Conservation (phyloP, 176 grass and related monocot genomes). For the Dendrocalamus sinicus region DNA sequence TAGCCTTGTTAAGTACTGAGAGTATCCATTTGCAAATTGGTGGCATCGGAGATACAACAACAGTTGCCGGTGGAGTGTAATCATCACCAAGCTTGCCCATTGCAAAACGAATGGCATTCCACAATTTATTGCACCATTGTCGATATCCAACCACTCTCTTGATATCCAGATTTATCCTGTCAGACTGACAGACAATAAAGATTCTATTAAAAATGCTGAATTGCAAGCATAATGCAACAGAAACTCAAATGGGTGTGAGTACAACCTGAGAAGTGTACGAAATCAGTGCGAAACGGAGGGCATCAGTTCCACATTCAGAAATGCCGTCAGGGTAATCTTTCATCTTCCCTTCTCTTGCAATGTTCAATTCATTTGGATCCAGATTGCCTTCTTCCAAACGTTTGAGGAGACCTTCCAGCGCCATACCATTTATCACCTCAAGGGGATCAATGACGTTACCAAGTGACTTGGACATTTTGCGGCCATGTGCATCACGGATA, state of each 20-base stretch:
- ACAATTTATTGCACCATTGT: conserved; percentile 95
- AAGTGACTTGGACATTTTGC: conserved; percentile 89
- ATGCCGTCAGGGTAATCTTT: conserved; percentile 96
- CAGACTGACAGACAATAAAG: conserved; percentile 53
- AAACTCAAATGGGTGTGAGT: conserved; percentile 33
- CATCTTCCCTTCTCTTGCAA: conserved; percentile 67
- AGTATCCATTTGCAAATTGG: conserved; percentile 90
- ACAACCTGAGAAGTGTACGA: conserved; percentile 81
- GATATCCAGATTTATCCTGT: conserved; percentile 96
- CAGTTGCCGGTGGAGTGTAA: conserved; percentile 67
- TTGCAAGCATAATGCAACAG: conserved; percentile 18
- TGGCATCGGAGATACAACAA: conserved; percentile 63
- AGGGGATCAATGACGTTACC: conserved; percentile 89
- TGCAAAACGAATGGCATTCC: conserved; percentile 92
- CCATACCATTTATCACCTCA: conserved; percentile 82
- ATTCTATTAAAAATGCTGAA: conserved; percentile 23
- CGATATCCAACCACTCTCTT: conserved; percentile 79
- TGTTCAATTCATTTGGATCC: conserved; percentile 68
- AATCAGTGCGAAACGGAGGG: conserved; percentile 85
- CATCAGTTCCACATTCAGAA: conserved; percentile 90
- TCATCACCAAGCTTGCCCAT: conserved; percentile 82
- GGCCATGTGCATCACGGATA: conserved; percentile 83
- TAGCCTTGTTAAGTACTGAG: conserved; percentile 80
- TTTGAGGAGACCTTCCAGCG: conserved; percentile 74
- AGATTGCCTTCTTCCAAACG: conserved; percentile 82